Evolutionary conservation across 768 basidiomycete genomes (phyloP), one percentile per base, ranked within the genome.

Genomic region (Imleria badia): DNA sequence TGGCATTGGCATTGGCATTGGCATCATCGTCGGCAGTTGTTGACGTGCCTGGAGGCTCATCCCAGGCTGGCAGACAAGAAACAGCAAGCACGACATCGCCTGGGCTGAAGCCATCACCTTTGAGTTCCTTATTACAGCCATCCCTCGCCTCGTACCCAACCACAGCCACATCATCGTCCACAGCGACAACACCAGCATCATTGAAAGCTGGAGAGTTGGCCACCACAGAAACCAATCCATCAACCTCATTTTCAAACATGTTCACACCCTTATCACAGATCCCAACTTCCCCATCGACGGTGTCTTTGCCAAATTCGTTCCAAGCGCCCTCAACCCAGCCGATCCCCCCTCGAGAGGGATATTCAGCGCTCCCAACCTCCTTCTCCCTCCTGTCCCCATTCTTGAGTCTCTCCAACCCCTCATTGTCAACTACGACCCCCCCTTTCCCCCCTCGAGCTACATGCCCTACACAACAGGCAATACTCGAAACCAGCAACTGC

Each of bases 81-180:
- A 17, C 0, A 31, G 31, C 2, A 10, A 49, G 2, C 6, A 52
- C 0, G 65, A 68, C 41, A 68, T 68, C 14, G 45, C 51, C 1
- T 68, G 66, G 65, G 65, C 56, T 0, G 56, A 68, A 56, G 67
- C 60, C 3, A 15, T 67, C 7, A 46, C 48, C 1, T 39, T 58
- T 5, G 36, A 58, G 2, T 5, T 58, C 8, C 57, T 58, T 17
- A 2, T 48, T 14, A 26, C 10, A 12, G 44, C 26, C n/a, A 5
- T 12, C 26, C 1, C 7, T 0, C 4, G 48, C 33, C 6, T n/a
- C n/a, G n/a, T n/a, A n/a, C n/a, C n/a, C n/a, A n/a, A n/a, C 60
- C 52, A n/a, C 14, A 14, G 4, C n/a, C 35, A 51, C 12, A 3
- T 65, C 42, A 12, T 38, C 0, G 34, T 60, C 0, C 38, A 53